phyloP scores from a whole-genome alignment of 768 basidiomycete species.

The Lactarius akahatsu region DNA sequence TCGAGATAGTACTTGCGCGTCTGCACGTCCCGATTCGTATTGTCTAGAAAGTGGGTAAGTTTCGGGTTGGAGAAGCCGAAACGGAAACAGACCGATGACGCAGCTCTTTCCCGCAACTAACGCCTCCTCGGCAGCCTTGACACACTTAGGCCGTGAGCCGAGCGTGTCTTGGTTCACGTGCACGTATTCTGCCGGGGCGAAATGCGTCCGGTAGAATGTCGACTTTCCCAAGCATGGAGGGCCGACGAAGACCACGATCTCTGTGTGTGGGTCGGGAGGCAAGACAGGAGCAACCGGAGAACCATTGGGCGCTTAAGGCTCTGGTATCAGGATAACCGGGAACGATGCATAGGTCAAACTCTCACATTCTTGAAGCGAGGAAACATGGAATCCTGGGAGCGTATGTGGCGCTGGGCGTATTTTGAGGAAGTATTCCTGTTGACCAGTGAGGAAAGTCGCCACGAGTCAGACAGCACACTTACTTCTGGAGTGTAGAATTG shows the following conservation, averaged over 20 bases:
- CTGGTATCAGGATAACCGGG: conserved; percentile 42
- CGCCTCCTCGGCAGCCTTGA: conserved; percentile 58
- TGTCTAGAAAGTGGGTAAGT: conserved; percentile 51
- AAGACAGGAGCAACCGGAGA: conserved; percentile 38
- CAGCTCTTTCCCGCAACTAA: conserved; percentile 60
- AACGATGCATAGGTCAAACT: neutral
- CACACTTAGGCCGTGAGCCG: conserved; percentile 70
- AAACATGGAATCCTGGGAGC: conserved; percentile 71
- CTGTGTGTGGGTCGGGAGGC: conserved; percentile 30
- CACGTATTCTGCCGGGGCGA: conserved; percentile 63
- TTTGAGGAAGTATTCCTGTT: conserved; percentile 77
- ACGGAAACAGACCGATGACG: conserved; percentile 60
- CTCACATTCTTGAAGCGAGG: conserved; percentile 38
- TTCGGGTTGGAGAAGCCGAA: neutral
- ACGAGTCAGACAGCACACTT: conserved; percentile 16
- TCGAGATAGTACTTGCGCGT: conserved; percentile 75
- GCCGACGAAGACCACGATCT: conserved; percentile 63
- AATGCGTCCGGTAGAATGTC: conserved; percentile 70
- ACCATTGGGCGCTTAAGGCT: conserved; percentile 46
- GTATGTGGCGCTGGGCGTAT: conserved; percentile 42
- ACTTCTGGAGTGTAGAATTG: conserved; percentile 87
- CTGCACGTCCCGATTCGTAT: conserved; percentile 77
- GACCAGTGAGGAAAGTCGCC: neutral
- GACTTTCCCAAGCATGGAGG: conserved; percentile 76
- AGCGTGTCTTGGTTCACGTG: conserved; percentile 89